These are phyloP conservation scores for Taxillus chinensis DNA, from an alignment of 164 flowering plant genomes.

Conservation along the genomic window DNA sequence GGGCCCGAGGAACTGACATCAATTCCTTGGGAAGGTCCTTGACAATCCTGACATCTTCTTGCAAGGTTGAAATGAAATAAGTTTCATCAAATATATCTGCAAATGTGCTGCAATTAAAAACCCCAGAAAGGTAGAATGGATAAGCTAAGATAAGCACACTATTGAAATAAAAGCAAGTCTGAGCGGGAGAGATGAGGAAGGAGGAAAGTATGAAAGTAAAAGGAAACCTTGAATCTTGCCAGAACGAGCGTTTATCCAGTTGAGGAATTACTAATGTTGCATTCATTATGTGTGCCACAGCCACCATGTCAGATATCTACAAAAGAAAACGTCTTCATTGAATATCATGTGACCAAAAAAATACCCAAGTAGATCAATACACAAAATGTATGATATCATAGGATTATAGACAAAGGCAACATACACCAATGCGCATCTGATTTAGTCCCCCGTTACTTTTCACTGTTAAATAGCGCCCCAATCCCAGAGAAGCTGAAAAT, in stretches of 20 bases:
- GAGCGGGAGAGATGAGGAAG: no score
- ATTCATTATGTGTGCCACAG: conserved; percentile 89
- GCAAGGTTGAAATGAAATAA: conserved; percentile 67
- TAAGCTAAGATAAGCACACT: conserved; percentile 2
- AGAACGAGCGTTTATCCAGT: conserved; percentile 80
- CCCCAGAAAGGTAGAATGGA: background rate
- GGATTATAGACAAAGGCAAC: conserved; percentile 16
- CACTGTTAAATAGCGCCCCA: conserved; percentile 61
- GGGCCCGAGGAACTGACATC: conserved; percentile 60
- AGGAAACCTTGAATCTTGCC: conserved; percentile 86
- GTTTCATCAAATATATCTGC: conserved; percentile 80
- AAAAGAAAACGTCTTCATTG: background rate
- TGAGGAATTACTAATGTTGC: conserved; percentile 96
- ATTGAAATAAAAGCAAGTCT: background rate
- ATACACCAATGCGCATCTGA: conserved; percentile 98
- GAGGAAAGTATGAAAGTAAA: background rate
- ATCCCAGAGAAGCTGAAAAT: conserved; percentile 39
- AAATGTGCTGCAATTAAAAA: conserved; percentile 43
- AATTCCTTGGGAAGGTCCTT: conserved; percentile 81
- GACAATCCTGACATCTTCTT: conserved; percentile 60
- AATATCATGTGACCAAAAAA: background rate
- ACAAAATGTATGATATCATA: background rate
- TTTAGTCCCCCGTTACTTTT: conserved; percentile 91
- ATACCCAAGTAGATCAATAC: background rate
- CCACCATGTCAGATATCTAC: conserved; percentile 95